phyloP scores from a whole-genome alignment of 23 red algal genomes.

The Gracilaria domingensis region DNA sequence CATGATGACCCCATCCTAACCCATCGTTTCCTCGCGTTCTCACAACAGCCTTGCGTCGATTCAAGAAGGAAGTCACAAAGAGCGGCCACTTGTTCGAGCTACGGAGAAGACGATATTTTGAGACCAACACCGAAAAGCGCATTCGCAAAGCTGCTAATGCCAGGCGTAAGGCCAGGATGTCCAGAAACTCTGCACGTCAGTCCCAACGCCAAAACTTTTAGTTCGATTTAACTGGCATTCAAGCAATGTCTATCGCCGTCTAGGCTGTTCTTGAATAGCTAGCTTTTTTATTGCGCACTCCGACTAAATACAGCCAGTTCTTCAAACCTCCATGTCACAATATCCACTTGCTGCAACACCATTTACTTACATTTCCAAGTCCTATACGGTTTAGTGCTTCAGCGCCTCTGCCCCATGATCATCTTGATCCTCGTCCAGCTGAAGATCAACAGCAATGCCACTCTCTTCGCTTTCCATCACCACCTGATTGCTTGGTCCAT shows the following conservation, averaged over 20 bases:
- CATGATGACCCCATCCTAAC: too few relatives aligned
- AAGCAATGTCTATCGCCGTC: not conserved
- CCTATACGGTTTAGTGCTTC: not conserved
- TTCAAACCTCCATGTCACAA: not conserved
- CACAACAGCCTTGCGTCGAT: constrained; percentile 71
- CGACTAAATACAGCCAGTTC: constrained; percentile 17
- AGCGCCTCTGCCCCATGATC: not conserved
- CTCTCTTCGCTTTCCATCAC: not conserved
- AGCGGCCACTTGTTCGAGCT: constrained; percentile 84
- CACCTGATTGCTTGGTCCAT: not conserved
- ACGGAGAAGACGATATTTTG: constrained; percentile 89
- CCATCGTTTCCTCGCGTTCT: not conserved
- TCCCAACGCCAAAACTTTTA: not conserved
- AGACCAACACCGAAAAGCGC: constrained; percentile 90
- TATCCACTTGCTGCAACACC: not conserved
- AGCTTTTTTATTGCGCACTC: not conserved
- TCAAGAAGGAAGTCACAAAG: constrained; percentile 92
- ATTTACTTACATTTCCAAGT: not conserved
- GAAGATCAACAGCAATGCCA: not conserved
- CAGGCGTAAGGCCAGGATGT: constrained; percentile 70
- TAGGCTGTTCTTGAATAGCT: not conserved
- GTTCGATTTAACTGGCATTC: not conserved
- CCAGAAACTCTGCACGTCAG: not conserved
- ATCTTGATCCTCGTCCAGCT: not conserved
- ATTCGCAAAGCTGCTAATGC: constrained; percentile 80